These are phyloP conservation scores for Simmondsia chinensis DNA, from an alignment of 148 eudicot genomes.

Conservation along the genomic window DNA sequence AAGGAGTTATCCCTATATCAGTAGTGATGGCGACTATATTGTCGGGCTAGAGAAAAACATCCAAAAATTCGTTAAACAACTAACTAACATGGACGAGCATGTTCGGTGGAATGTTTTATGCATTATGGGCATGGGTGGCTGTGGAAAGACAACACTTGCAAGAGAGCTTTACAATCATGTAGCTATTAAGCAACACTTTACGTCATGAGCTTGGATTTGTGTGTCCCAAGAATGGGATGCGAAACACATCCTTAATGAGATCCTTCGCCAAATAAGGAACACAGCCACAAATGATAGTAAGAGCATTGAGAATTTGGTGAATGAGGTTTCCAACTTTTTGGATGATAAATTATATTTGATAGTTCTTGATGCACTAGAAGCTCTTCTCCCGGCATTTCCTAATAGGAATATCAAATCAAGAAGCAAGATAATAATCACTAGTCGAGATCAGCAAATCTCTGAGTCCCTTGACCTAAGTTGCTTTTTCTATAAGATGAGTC, in stretches of 20 bases:
- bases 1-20: not conserved
- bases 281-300: not conserved
- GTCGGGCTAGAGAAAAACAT: slow-evolving; percentile 2
- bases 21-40: slow-evolving; percentile 1
- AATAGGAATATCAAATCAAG: not conserved
- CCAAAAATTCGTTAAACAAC: not conserved
- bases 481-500: not conserved
- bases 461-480: not conserved
- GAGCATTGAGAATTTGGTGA: not conserved
- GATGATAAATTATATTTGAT: not conserved
- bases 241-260: not conserved
- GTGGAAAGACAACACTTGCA: not conserved
- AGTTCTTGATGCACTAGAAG: slow-evolving; percentile 6
- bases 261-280: not conserved
- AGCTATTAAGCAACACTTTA: not conserved
- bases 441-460: not conserved
- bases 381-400: slow-evolving; percentile 5
- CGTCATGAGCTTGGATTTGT: not conserved
- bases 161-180: not conserved
- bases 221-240: not conserved
- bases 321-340: not conserved
- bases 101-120: not conserved
- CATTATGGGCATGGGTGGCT: slow-evolving; percentile 7
- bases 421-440: slow-evolving; percentile 8
- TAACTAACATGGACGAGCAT: not conserved